Evolutionary conservation across 2,329 filamentous ascomycete genomes (phyloP).

Genomic region (Fusarium palustre): DNA sequence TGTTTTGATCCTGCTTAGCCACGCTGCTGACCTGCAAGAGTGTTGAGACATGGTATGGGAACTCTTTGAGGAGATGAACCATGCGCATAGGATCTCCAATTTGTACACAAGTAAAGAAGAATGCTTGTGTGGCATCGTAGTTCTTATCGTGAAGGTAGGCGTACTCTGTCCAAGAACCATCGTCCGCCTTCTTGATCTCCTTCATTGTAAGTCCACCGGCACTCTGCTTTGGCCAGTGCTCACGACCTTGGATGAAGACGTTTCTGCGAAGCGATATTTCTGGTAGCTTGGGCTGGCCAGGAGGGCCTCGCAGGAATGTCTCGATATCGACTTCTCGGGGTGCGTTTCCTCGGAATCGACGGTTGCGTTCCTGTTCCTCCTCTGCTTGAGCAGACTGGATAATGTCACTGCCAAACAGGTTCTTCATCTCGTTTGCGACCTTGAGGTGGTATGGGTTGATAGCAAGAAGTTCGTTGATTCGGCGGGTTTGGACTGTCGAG

Average conservation of each 20-base stretch:
- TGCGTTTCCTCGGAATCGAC: slow-evolving; percentile 52
- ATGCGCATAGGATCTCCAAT: slow-evolving; percentile 86
- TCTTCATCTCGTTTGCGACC: slow-evolving; percentile 89
- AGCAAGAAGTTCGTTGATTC: slow-evolving; percentile 58
- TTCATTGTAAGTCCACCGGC: slow-evolving; percentile 89
- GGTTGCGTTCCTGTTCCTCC: slow-evolving; percentile 58
- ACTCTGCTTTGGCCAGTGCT: slow-evolving; percentile 84
- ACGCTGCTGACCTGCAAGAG: slow-evolving; percentile 95
- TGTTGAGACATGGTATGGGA: slow-evolving; percentile 88
- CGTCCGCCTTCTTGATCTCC: slow-evolving; percentile 55
- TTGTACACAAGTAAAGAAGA: slow-evolving; percentile 84
- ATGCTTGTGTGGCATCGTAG: slow-evolving; percentile 79
- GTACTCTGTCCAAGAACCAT: slow-evolving; percentile 75
- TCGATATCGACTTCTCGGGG: slow-evolving; percentile 68
- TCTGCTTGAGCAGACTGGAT: slow-evolving; percentile 66
- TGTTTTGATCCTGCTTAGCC: slow-evolving; percentile 90
- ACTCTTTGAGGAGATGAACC: slow-evolving; percentile 72
- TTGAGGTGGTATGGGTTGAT: slow-evolving; percentile 79
- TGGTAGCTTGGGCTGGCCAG: slow-evolving; percentile 70
- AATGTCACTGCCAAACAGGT: slow-evolving; percentile 66
- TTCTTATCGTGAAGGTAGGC: slow-evolving; percentile 77
- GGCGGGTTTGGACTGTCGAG: slow-evolving; percentile 30
- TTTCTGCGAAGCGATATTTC: slow-evolving; percentile 81
- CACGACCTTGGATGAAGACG: slow-evolving; percentile 86
- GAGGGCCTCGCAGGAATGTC: slow-evolving; percentile 65